These are phyloP conservation scores for Mantamonas sphyraenae DNA, from an alignment of 78 protist genomes.

Conservation along the genomic window DNA sequence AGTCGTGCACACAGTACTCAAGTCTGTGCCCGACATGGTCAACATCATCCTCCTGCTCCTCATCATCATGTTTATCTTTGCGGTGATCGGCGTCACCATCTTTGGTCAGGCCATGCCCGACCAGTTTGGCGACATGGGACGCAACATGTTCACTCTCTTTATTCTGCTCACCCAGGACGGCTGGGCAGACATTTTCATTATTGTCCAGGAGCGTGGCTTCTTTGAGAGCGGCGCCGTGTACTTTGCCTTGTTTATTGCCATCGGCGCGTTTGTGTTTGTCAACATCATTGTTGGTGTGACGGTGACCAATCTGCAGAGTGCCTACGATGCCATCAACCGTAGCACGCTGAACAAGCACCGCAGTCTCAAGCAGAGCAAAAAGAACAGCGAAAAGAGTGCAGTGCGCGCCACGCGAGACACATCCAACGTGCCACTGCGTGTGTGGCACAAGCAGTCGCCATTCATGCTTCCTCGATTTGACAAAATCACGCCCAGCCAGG, in stretches of 20 bases:
- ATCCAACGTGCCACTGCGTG: neutral
- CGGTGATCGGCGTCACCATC: conserved; percentile 9
- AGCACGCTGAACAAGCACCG: neutral
- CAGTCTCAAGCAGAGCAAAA: too few relatives aligned
- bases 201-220: neutral
- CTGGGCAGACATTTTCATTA: neutral
- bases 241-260: neutral
- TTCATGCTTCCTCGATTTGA: neutral
- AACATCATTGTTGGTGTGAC: conserved; percentile 12
- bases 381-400: neutral
- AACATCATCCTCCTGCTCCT: neutral
- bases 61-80: conserved; percentile 13
- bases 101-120: conserved; percentile 9
- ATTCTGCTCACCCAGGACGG: conserved; percentile 17
- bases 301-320: conserved; percentile 1
- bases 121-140: neutral
- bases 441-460: neutral
- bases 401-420: neutral
- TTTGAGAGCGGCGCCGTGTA: neutral
- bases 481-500: neutral
- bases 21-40: conserved; percentile 12
- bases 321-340: neutral
- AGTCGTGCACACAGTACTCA: conserved; percentile 7
- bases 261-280: conserved; percentile 15
- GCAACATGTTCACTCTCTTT: neutral